A percentile compares a stretch with the other conserved stretches of the same genome.
Evolutionary conservation across 768 basidiomycete species (phyloP).

Genomic region (Daedaleopsis sinensis): DNA sequence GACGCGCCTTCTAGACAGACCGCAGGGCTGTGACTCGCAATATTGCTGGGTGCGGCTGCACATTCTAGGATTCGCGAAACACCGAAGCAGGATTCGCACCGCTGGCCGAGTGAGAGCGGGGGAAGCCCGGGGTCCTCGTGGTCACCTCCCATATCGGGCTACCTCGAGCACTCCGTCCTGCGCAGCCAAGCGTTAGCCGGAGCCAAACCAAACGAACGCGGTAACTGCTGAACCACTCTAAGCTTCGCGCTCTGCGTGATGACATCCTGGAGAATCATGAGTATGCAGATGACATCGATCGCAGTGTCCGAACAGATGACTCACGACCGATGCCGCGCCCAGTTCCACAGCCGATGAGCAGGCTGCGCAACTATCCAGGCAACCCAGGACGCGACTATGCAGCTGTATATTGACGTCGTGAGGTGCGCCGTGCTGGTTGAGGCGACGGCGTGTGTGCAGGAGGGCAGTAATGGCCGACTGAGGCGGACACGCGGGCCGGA

Average conservation of each 20-base stretch:
- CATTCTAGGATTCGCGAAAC: conserved; percentile 13
- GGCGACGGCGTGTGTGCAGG: not conserved
- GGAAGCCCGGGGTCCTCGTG: conserved; percentile 3
- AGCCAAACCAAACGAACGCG: not conserved
- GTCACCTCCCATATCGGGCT: conserved; percentile 7
- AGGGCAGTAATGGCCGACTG: not conserved
- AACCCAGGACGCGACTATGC: not conserved
- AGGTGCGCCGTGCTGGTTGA: not conserved
- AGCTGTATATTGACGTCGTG: not conserved
- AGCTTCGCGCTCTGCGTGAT: not conserved
- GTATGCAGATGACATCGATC: not conserved
- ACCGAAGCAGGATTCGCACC: conserved; percentile 11
- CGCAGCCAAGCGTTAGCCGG: not conserved
- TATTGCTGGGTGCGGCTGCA: not conserved
- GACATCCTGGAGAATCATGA: not conserved
- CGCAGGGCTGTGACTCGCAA: not conserved
- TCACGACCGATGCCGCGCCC: not conserved
- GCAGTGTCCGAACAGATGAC: not conserved
- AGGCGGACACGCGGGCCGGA: not conserved
- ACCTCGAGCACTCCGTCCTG: not conserved
- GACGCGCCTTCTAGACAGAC: not conserved
- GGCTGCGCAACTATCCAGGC: not conserved
- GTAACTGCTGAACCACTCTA: not conserved
- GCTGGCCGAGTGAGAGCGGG: conserved; percentile 16
- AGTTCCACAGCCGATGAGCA: not conserved